Base-by-base conservation (phyloP, 116 monocot genomes). In the Papilionanthe hybrid region DNA sequence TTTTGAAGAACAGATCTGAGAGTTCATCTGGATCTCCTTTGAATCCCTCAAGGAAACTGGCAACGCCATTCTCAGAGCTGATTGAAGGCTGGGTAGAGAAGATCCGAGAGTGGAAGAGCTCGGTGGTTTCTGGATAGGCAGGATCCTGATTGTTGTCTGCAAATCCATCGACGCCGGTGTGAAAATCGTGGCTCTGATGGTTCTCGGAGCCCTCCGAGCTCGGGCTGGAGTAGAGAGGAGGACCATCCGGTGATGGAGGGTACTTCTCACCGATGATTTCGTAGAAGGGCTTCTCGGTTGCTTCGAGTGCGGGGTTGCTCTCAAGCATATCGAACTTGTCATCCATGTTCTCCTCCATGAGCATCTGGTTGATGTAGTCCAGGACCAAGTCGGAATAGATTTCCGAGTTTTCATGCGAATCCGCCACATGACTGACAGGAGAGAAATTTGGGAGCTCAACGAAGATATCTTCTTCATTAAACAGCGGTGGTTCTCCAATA, bases 331-430 rank as follows among this genome's bases (percentile, higher is more conserved):
- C 80, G 45, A 86, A 76, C 80, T 88, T 90, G 43, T 90, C 90
- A 32, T 92, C 92, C 28, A 89, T 92, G 78, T 95, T 88, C 87
- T 93, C 94, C 67, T 93, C 91, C 88, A 92, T 83, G 25, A 96
- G 86, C 81, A 96, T 89, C 30, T 57, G 84, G 83, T 77, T 82
- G 28, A 96, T 96, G 82, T 89, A 96, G n/a, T 53, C 87, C 2
- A 96, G 83, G 15, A 79, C 84, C 58, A 87, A 82, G 42, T 96
- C 94, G 0, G 94, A 89, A 81, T 86, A 86, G 18, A 85, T 86
- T 81, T 92, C 91, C 0, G 86, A 80, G 57, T 85, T 85, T 18
- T 89, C 86, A 4, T 76, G 42, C 32, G 78, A 68, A 50, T 78
- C 82, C 27, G 32, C 79, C 60, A 58, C 76, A 37, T 47, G 28